Conservation (phyloP, 129 eudicot genomes). For the Tanacetum coccineum region DNA sequence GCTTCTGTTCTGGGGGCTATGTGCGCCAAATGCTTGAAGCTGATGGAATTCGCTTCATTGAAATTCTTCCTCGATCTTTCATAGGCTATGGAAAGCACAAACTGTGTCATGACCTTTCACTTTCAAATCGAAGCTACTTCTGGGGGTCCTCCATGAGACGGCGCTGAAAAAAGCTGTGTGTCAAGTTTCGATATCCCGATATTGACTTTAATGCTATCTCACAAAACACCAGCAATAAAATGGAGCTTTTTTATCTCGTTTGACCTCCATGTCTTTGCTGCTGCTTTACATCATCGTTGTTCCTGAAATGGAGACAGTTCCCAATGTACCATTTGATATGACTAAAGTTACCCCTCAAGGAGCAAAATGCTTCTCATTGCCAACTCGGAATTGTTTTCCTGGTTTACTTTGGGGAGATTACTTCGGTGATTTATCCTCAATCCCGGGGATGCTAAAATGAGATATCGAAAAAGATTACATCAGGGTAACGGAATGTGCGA, state of each 20-base stretch:
- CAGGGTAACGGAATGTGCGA: no score
- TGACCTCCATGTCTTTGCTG: conserved; percentile 30
- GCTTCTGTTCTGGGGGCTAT: conserved; percentile 69
- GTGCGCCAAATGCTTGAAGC: conserved; percentile 89
- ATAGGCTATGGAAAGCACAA: conserved; percentile 43
- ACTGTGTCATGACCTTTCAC: conserved; percentile 57
- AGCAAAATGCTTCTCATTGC: conserved; percentile 31
- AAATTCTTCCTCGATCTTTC: conserved; percentile 39
- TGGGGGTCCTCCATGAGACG: conserved; percentile 33
- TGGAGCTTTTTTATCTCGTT: conserved; percentile 32
- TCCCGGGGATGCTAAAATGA: conserved; percentile 61
- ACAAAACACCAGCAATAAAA: conserved; percentile 30
- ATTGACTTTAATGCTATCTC: conserved; percentile 26
- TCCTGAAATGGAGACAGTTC: conserved; percentile 41
- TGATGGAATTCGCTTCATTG: conserved; percentile 44
- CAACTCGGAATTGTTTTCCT: conserved; percentile 58
- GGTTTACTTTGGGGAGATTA: conserved; percentile 60
- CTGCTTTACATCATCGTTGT: conserved; percentile 29
- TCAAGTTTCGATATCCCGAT: conserved; percentile 35
- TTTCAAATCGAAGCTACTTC: conserved; percentile 38
- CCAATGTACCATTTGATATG: conserved; percentile 65
- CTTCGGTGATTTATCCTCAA: conserved; percentile 36
- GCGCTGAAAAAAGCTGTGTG: conserved; percentile 32
- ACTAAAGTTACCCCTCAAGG: conserved; percentile 40
- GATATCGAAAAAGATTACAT: conserved; percentile 33